Evolutionary conservation across 176 grass and related monocot species (phyloP), one percentile per base, ranked within the genome.

Genomic region (Rhynchospora breviuscula): DNA sequence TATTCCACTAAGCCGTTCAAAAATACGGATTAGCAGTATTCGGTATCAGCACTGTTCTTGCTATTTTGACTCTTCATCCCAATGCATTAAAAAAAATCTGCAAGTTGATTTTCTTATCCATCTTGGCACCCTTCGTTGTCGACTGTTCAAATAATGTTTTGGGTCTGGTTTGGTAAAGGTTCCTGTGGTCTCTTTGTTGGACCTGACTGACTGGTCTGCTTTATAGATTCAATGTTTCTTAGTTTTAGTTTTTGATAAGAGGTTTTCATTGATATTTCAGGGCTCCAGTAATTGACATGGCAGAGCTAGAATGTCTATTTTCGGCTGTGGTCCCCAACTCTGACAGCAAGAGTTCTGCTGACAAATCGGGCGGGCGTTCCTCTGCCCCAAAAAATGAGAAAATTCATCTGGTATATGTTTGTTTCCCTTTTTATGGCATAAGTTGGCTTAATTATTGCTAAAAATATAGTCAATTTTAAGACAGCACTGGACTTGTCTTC

Each of bases 251-350:
- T 26, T 76, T 76, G 10, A 31, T 77, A 77, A 77, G 6, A 56
- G 49, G 12, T 56, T 78, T 78, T 8, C 23, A 40, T 57, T 57
- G 25, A 10, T 58, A 44, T 88, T 51, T 23, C 80, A 99, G 93
- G 80, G 88, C 86, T 69, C 92, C 96, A n/a, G 93, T 94, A 47
- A 95, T 98, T 63, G 96, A 98, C 71, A 95, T 98, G 91, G 94
- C 91, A 70, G 96, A 98, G 86, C 78, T 98, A 33, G 96, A 98
- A 86, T 91, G 89, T 89, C 88, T 98, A 83, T 98, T 98, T 88
- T 98, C 96, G 70, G 86, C 93, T 57, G 93, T 79, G 59, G 75
- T 90, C 10, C 93, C 96, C 84, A 93, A 59, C 87, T 91, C 92
- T 64, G 82, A 94, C 67, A 15, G 70, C 86, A 91, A 22, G 80